These are phyloP conservation scores for Termitomyces sp. DNA, from an alignment of 768 basidiomycete species.

Conservation along the genomic window DNA sequence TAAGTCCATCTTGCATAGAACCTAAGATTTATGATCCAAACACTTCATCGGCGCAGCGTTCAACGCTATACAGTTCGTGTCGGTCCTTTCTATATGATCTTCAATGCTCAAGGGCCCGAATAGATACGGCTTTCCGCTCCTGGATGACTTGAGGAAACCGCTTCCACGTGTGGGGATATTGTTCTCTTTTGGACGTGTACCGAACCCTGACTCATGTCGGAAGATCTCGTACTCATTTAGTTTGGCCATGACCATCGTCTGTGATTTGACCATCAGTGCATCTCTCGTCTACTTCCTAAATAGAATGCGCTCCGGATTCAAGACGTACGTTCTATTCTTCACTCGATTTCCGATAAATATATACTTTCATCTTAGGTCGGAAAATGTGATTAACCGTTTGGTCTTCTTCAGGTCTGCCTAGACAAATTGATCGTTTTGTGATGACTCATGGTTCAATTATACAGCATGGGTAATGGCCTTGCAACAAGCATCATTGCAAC, in stretches of 20 bases:
- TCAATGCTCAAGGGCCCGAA: neutral
- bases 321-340: neutral
- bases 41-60: neutral
- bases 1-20: neutral
- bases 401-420: neutral
- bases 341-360: neutral
- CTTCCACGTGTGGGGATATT: neutral
- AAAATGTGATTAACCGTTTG: neutral
- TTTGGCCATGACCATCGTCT: neutral
- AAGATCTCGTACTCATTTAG: neutral
- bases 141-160: neutral
- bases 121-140: neutral
- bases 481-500: neutral
- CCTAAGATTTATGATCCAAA: neutral
- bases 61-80: neutral
- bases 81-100: neutral
- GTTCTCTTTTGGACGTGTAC: neutral
- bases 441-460: neutral
- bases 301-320: neutral
- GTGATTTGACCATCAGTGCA: neutral
- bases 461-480: neutral
- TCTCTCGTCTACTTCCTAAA: neutral
- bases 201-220: neutral
- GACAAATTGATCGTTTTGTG: neutral
- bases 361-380: neutral